phyloP scores from a whole-genome alignment of 805 yeast genomes.

The Ogataea kodamae region DNA sequence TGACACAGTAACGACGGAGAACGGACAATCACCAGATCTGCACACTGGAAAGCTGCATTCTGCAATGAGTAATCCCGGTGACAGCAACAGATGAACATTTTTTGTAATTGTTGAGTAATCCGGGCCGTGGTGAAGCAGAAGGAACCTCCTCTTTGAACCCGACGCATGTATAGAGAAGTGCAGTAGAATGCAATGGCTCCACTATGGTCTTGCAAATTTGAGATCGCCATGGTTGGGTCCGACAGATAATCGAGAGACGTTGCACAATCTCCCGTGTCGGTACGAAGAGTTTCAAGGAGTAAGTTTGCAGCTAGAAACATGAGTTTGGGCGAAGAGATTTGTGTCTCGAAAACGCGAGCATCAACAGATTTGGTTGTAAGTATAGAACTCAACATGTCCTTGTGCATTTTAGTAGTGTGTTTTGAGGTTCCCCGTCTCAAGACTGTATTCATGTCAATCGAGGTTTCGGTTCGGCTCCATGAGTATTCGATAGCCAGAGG shows the following conservation, averaged over 20 bases:
- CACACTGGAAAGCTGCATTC: constrained; percentile 72
- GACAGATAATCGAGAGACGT: constrained; percentile 74
- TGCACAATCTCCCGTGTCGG: constrained; percentile 76
- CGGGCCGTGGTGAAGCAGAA: constrained; percentile 53
- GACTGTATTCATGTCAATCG: constrained; percentile 87
- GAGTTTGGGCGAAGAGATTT: constrained; percentile 66
- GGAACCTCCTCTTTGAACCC: constrained; percentile 51
- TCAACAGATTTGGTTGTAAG: constrained; percentile 52
- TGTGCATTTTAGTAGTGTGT: constrained; percentile 72
- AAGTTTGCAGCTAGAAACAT: constrained; percentile 85
- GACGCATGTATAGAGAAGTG: constrained; percentile 51
- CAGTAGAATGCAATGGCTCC: constrained; percentile 60
- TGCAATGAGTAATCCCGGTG: constrained; percentile 75
- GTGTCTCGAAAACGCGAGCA: constrained; percentile 36
- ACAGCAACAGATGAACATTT: constrained; percentile 66
- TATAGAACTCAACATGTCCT: constrained; percentile 49
- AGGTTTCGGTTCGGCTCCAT: constrained; percentile 82
- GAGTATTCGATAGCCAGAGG: constrained; percentile 80
- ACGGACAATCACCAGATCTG: constrained; percentile 59
- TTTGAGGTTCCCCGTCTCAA: constrained; percentile 86
- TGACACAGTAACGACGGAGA: constrained; percentile 81
- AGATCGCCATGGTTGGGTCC: constrained; percentile 72
- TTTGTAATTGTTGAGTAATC: constrained; percentile 66
- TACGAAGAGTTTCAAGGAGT: constrained; percentile 75
- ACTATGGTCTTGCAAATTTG: constrained; percentile 67